Base-by-base conservation (phyloP, 1,284 basidiomycete species). In the Pterulicium gracile region DNA sequence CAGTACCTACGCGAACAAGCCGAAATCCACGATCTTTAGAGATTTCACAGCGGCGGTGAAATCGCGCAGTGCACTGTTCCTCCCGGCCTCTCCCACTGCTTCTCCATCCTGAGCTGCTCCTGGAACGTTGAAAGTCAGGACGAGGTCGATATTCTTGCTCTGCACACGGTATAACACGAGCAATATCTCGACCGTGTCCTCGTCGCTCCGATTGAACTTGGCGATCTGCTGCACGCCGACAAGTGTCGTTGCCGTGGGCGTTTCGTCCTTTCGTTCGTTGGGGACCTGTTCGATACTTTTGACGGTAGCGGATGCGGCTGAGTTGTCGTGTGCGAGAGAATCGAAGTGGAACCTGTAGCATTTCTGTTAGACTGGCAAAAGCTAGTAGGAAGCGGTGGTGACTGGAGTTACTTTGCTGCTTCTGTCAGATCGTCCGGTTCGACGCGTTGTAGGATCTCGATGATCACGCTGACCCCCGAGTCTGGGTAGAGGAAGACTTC, bases 291-390 rank as follows among this genome's bases (percentile, higher is more conserved):
- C 59, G 46, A 84, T 61, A 20, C 63, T 59, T 20, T 69, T 52
- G 15, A 88, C 69, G 5, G 62, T 58, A 10, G 72, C 63, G 10
- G 68, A 67, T 41, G 65, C 57, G 1, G 95, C 89, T 21, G 76
- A 72, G 60, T 97, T 98, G 67, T 98, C 95, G 58, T 97, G 81
- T 10, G 93, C 95, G 35, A 98, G 65, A 0, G 92, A 86, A 50
- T 81, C 74, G 55, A 97, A 98, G 66, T 98, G 95, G 59, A 84
- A 94, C 62, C 95, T 89, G 57, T 3, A 14, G 19, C 22, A 15
- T 44, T 50, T 12, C 32, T 41, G 21, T 21, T 47, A n/a, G 13
- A 32, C 7, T 68, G 50, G n/a, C 43, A 49, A 36, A 36, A 34
- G 44, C 43, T 47, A 44, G 48, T 49, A 47, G n/a, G 52, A 51